These are phyloP conservation scores for Thelephora aurantiotincta DNA, from an alignment of 768 basidiomycete species.

Conservation along the genomic window DNA sequence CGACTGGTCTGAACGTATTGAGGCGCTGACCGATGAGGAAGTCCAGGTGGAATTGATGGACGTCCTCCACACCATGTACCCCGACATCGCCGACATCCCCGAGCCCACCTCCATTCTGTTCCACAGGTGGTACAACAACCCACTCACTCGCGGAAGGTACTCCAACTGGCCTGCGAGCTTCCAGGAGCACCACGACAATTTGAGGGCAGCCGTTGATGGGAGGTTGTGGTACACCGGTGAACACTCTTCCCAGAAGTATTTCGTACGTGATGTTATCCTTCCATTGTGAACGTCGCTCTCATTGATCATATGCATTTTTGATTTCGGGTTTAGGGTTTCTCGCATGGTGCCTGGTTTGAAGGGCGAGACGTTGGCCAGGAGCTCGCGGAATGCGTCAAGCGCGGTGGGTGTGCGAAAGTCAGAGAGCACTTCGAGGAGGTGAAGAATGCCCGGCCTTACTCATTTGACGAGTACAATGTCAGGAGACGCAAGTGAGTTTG, in stretches of 20 bases:
- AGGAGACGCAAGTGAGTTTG: no score
- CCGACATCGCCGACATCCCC: conserved; percentile 29
- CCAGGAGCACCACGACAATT: conserved; percentile 35
- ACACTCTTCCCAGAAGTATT: conserved; percentile 42
- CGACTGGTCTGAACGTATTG: conserved; percentile 42
- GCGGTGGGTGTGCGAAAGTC: conserved; percentile 9
- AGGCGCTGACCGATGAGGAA: conserved; percentile 30
- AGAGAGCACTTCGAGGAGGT: conserved; percentile 6
- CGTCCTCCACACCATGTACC: conserved; percentile 42
- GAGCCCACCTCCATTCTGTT: conserved; percentile 39
- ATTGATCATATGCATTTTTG: background rate
- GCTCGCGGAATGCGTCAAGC: conserved; percentile 15
- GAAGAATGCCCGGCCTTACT: conserved; percentile 11
- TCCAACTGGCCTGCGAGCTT: conserved; percentile 52
- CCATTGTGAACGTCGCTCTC: background rate
- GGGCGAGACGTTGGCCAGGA: conserved; percentile 15
- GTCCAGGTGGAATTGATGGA: conserved; percentile 37
- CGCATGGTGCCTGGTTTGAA: conserved; percentile 21
- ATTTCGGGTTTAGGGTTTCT: conserved; percentile 13
- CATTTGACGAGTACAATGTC: background rate
- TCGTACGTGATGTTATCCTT: no score
- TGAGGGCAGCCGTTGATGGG: conserved; percentile 35
- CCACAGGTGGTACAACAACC: conserved; percentile 35
- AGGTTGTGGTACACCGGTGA: conserved; percentile 53
- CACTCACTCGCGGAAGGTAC: conserved; percentile 41